phyloP scores from a whole-genome alignment of 1,284 basidiomycete species.

The Trametes versicolor region DNA sequence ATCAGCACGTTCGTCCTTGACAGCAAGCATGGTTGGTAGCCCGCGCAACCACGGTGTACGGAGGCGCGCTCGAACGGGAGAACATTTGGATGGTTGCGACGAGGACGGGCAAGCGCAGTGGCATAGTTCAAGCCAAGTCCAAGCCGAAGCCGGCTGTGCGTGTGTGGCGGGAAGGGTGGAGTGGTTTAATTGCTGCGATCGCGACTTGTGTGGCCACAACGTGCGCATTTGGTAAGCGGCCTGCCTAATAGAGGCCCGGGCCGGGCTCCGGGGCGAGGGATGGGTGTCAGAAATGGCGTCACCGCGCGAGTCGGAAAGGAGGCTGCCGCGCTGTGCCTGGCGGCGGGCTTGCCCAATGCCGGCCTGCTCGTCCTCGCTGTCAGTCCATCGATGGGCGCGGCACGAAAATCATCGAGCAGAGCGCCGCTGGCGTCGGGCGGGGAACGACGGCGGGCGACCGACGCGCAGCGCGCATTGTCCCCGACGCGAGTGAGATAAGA shows the following conservation, averaged over 20 bases:
- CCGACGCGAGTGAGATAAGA: conserved; percentile 7
- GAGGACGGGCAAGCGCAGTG: background rate
- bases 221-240: conserved; percentile 17
- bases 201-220: conserved; percentile 7
- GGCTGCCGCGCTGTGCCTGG: conserved; percentile 24
- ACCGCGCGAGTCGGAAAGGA: conserved; percentile 19
- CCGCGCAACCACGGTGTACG: background rate
- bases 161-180: conserved; percentile 10
- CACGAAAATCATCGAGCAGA: conserved; percentile 2
- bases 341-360: conserved; percentile 1
- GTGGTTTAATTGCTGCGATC: conserved; percentile 2
- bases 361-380: background rate
- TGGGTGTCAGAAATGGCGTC: conserved; percentile 31
- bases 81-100: conserved; percentile 2
- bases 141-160: background rate
- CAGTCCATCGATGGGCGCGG: conserved; percentile 7
- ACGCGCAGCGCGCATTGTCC: conserved; percentile 8
- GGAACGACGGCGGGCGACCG: background rate
- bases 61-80: background rate
- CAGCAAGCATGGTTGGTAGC: background rate
- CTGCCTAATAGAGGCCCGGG: conserved; percentile 17
- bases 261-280: conserved; percentile 13
- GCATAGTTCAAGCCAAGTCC: conserved; percentile 1
- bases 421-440: conserved; percentile 2
- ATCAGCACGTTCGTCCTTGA: background rate